These are phyloP conservation scores for Hsuehochloa calcarea DNA, from an alignment of 176 grass and related monocot species.

Conservation along the genomic window DNA sequence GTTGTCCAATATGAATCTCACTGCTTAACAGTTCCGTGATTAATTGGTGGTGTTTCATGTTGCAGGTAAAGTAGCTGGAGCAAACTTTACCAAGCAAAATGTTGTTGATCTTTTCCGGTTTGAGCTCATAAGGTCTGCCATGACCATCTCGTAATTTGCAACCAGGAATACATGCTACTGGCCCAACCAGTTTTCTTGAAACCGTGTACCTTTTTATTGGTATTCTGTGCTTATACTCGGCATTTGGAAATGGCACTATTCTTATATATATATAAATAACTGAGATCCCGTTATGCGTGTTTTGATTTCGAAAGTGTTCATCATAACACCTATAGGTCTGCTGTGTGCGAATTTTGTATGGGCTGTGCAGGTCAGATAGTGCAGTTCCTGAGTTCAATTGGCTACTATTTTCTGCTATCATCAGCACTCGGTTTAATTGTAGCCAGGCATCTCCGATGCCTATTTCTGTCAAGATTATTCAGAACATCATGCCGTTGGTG, in stretches of 20 bases:
- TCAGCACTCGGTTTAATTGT: background rate
- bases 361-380: background rate
- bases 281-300: background rate
- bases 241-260: constrained; percentile 15
- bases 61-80: constrained; percentile 47
- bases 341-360: background rate
- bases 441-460: background rate
- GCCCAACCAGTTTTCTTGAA: constrained; percentile 3
- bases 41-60: constrained; percentile 19
- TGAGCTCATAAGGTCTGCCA: constrained; percentile 50
- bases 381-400: background rate
- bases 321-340: too few relatives aligned
- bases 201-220: background rate
- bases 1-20: background rate
- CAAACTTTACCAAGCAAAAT: constrained; percentile 32
- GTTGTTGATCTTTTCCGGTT: constrained; percentile 41
- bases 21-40: background rate
- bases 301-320: background rate
- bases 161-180: constrained; percentile 22
- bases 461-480: background rate
- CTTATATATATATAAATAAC: background rate
- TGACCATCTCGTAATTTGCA: constrained; percentile 49
- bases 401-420: background rate
- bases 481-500: background rate
- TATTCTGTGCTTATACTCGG: background rate